Evolutionary conservation across 2,329 filamentous ascomycete species (phyloP).

Genomic region (Eutypa lata): DNA sequence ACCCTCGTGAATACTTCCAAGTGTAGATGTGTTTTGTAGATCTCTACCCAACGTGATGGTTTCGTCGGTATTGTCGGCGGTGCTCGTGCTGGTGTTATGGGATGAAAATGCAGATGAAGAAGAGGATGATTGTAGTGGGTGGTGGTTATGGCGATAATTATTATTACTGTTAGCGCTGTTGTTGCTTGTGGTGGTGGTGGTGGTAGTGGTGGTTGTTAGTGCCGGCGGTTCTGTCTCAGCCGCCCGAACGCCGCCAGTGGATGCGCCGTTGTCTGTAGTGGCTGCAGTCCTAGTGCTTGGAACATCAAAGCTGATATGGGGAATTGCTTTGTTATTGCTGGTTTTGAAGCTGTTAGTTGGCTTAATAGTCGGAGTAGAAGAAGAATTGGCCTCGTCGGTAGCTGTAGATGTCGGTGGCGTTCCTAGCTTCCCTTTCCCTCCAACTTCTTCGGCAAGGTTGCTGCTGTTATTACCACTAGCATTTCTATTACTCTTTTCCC

Average conservation of each 20-base stretch:
- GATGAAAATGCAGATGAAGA: background rate
- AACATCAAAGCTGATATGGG: background rate
- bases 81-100: background rate
- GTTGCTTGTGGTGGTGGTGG: background rate
- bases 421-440: background rate
- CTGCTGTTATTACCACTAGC: background rate
- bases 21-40: background rate
- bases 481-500: background rate
- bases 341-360: too few relatives aligned
- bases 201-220: background rate
- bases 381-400: background rate
- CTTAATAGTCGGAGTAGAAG: too few relatives aligned
- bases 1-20: background rate
- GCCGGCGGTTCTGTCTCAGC: too few relatives aligned
- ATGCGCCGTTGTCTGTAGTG: background rate
- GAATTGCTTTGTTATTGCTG: too few relatives aligned
- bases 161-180: background rate
- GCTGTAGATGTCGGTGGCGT: background rate
- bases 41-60: background rate
- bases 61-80: background rate
- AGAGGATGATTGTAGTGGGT: background rate
- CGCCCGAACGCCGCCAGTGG: background rate
- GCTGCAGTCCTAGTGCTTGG: background rate
- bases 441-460: background rate
- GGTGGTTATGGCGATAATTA: background rate